These are phyloP conservation scores for Lactuca saligna DNA, from an alignment of 129 eudicot genomes.

Conservation along the genomic window DNA sequence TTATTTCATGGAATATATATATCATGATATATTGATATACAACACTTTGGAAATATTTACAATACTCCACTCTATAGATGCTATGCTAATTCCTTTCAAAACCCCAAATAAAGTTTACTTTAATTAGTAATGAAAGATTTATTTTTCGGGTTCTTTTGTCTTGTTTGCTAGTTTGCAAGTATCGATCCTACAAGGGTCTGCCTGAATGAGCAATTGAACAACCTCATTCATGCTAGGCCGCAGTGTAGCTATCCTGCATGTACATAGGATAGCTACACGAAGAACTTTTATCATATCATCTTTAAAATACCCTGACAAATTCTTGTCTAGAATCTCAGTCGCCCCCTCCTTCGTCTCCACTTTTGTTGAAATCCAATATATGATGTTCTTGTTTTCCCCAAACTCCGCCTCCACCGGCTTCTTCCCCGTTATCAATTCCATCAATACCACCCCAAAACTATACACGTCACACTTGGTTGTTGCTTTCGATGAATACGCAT, in stretches of 20 bases:
- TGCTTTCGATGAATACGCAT: conserved; percentile 84
- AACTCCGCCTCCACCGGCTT: conserved; percentile 90
- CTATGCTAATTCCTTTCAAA: neutral
- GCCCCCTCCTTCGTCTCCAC: conserved; percentile 93
- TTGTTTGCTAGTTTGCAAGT: conserved; percentile 56
- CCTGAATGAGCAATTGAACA: conserved; percentile 73
- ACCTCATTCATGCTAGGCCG: conserved; percentile 89
- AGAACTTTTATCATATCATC: conserved; percentile 81
- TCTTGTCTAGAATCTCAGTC: conserved; percentile 59
- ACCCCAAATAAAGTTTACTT: neutral
- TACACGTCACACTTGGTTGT: conserved; percentile 91
- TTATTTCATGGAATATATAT: conserved; percentile 16
- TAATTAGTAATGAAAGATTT: conserved; percentile 12
- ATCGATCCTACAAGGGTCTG: conserved; percentile 72
- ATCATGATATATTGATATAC: conserved; percentile 13
- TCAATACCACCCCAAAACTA: conserved; percentile 91
- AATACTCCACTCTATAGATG: neutral
- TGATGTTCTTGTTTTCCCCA: conserved; percentile 90
- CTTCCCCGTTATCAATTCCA: conserved; percentile 86
- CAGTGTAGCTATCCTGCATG: conserved; percentile 45
- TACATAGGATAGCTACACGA: conserved; percentile 76
- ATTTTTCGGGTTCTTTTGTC: conserved; percentile 46
- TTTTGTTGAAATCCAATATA: conserved; percentile 77
- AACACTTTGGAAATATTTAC: neutral
- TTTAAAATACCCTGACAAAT: conserved; percentile 46